Base-by-base conservation (phyloP, 2,329 filamentous ascomycete genomes). In the Penicillium sclerotigenum region DNA sequence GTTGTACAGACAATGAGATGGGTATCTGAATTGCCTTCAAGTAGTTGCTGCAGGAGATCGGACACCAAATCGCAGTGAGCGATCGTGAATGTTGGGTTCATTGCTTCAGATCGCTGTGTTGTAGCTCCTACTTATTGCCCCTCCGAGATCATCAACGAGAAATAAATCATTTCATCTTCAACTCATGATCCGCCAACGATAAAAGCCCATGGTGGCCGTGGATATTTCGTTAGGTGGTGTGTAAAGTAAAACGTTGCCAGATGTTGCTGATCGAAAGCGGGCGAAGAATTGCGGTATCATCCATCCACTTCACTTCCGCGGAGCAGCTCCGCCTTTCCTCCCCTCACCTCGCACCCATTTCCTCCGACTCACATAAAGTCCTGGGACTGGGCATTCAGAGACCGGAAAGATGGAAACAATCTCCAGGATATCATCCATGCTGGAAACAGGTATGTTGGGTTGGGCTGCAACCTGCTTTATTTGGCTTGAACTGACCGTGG, bases 401-500 rank as follows among this genome's bases (percentile, higher is more conserved):
- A 52, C 58, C 56, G 42, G 38, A 45, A 68, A 65, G 56, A 99
- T 99, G 94, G 94, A 99, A 83, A 96, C 93, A 22, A 91, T 97
- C 72, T 91, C 93, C 62, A 85, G 90, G 70, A 95, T 99, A 75
- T 96, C 92, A 66, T 90, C 86, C 73, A 85, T 97, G 77, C 87
- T 99, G 75, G 94, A 97, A 81, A 94, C 89, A 77, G 91, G 93
- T 96, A 82, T 69, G 83, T 42, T 36, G 16, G 16, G 20, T 34
- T 38, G 8, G 10, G 28, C 41, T 34, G 36, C 28, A 49, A 26
- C 31, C 41, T 40, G 46, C 51, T 40, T 22, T 52, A 37, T 51
- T 48, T 47, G 50, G 34, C 42, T 41, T 48, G 42, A 56, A 51
- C 60, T 62, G 56, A 63, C 57, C 46, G 50, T 54, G 57, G 58